Percentiles rank a stretch among this genome's conserved stretches.
Conservation (phyloP, 2,329 filamentous ascomycete genomes). For the Penicillium freii region DNA sequence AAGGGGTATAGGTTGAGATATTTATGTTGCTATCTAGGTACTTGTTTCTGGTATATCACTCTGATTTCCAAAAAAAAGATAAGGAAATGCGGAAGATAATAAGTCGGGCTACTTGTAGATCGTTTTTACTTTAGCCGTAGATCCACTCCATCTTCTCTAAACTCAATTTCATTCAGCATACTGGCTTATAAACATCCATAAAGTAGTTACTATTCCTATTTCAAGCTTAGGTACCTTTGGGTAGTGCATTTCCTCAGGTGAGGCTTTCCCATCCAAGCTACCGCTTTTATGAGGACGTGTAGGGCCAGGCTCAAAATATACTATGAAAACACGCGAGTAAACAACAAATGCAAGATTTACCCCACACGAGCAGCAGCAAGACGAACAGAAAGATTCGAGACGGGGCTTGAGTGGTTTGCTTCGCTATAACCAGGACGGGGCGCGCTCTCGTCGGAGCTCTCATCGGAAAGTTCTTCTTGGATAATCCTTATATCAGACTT, state of each 20-base stretch:
- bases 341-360: not conserved
- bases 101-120: not conserved
- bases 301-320: not conserved
- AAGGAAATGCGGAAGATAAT: conserved; percentile 1
- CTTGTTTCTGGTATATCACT: not conserved
- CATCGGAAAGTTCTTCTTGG: no score
- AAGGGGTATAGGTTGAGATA: not conserved
- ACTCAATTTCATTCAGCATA: not conserved
- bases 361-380: not conserved
- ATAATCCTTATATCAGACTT: no score
- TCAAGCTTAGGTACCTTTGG: not conserved
- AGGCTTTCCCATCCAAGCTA: not conserved
- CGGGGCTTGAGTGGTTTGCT: no score
- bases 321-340: not conserved
- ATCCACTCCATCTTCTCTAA: not conserved
- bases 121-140: not conserved
- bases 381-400: not conserved
- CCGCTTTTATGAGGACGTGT: not conserved
- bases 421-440: not conserved
- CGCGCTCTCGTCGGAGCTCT: not conserved
- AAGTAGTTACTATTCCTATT: no score
- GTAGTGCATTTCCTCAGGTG: no score
- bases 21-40: not conserved
- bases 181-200: not conserved
- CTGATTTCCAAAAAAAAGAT: not conserved